These are phyloP conservation scores for Bacidia rubella DNA, from an alignment of 495 filamentous ascomycete species.

Conservation along the genomic window DNA sequence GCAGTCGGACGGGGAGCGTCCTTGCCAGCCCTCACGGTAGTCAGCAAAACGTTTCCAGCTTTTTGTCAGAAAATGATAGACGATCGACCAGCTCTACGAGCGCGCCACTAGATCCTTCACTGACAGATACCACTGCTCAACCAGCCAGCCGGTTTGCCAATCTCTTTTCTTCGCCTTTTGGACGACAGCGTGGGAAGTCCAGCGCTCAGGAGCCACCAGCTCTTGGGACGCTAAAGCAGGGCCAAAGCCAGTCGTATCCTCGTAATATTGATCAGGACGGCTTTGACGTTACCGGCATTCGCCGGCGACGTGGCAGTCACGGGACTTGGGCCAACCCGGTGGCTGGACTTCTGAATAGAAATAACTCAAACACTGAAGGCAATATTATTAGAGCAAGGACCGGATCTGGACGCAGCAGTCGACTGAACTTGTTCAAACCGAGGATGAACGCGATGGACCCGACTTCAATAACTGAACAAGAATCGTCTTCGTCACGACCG, in stretches of 20 bases:
- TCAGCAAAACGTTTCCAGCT: slow-evolving; percentile 35
- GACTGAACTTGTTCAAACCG: slow-evolving; percentile 50
- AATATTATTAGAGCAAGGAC: slow-evolving; percentile 32
- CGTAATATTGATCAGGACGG: slow-evolving; percentile 46
- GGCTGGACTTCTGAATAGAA: slow-evolving; percentile 37
- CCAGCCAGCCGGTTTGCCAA: slow-evolving; percentile 42
- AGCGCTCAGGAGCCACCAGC: slow-evolving; percentile 53
- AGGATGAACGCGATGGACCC: slow-evolving; percentile 46
- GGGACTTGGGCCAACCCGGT: slow-evolving; percentile 49
- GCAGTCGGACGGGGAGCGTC: slow-evolving; percentile 46
- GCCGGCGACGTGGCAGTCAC: slow-evolving; percentile 50
- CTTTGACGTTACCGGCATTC: slow-evolving; percentile 52
- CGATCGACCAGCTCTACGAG: slow-evolving; percentile 21
- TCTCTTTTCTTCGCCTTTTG: slow-evolving; percentile 46
- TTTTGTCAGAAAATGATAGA: slow-evolving; percentile 22
- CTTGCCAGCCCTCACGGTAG: slow-evolving; percentile 56
- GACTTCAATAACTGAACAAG: slow-evolving; percentile 38
- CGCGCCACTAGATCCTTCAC: slow-evolving; percentile 18
- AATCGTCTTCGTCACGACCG: slow-evolving; percentile 58
- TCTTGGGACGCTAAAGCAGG: slow-evolving; percentile 58
- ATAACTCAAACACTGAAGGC: slow-evolving; percentile 24
- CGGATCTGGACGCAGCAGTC: slow-evolving; percentile 30
- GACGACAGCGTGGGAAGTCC: slow-evolving; percentile 58
- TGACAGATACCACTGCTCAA: slow-evolving; percentile 16
- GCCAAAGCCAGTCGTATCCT: slow-evolving; percentile 75